Conservation (phyloP, 371 early-diverging fungal species). For the Gilbertella persicaria region DNA sequence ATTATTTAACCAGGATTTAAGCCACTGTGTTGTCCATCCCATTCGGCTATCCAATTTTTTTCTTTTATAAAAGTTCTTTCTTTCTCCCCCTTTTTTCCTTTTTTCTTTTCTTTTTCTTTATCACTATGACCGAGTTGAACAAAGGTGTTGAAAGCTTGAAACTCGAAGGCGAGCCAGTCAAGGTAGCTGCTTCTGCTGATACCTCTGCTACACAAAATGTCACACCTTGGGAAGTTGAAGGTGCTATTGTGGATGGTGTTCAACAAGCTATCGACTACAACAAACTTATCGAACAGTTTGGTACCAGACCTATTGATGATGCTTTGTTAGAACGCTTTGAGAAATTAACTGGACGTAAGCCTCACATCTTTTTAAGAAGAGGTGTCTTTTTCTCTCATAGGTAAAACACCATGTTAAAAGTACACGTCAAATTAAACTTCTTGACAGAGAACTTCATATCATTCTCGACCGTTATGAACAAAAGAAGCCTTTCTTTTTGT, state of each 20-base stretch:
- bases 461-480: conserved; percentile 93
- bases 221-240: conserved; percentile 98
- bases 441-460: conserved; percentile 80
- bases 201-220: conserved; percentile 64
- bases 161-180: conserved; percentile 8
- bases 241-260: conserved; percentile 87
- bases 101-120: background rate
- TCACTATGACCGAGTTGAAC: conserved; percentile 17
- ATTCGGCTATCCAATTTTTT: background rate
- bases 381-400: conserved; percentile 98
- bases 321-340: conserved; percentile 83
- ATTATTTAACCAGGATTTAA: conserved; percentile 1
- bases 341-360: conserved; percentile 79
- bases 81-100: background rate
- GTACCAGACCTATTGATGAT: conserved; percentile 84
- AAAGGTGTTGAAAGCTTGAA: conserved; percentile 10
- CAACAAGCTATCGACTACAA: conserved; percentile 94
- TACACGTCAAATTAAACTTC: background rate
- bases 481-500: conserved; percentile 97
- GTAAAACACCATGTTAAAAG: conserved; percentile 30
- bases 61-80: background rate
- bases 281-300: conserved; percentile 94
- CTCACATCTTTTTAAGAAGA: conserved; percentile 91
- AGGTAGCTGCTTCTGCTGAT: conserved; percentile 8
- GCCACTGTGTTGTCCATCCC: background rate